phyloP scores from a whole-genome alignment of 169 alveolate species.

The Plasmodium billcollinsi region DNA sequence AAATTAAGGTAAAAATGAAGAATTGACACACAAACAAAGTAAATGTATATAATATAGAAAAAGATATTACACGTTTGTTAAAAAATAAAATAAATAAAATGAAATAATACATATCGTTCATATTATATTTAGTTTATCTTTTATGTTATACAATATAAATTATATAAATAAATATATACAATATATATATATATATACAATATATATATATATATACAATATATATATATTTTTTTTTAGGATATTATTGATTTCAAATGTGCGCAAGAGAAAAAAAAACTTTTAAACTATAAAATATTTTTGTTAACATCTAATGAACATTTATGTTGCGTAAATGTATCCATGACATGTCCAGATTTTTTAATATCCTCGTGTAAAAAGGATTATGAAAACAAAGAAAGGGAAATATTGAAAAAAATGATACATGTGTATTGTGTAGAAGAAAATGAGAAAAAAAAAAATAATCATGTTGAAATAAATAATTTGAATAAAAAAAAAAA shows the following conservation, averaged over 20 bases:
- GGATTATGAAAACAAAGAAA: conserved; percentile 54
- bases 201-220: not conserved
- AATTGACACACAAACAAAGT: not conserved
- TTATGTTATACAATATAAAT: not conserved
- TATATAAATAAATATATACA: not conserved
- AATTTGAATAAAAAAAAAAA: not conserved
- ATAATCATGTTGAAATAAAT: not conserved
- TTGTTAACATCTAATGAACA: conserved; percentile 61
- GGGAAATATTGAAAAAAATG: conserved; percentile 55
- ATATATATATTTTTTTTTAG: conserved; percentile 6
- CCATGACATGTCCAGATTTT: conserved; percentile 51
- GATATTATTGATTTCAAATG: conserved; percentile 35
- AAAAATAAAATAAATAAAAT: too few relatives aligned
- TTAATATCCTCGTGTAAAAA: conserved; percentile 32
- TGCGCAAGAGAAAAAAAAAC: conserved; percentile 21
- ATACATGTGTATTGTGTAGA: conserved; percentile 30
- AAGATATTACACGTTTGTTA: too few relatives aligned
- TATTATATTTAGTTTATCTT: too few relatives aligned
- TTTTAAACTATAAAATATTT: conserved; percentile 38
- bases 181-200: not conserved
- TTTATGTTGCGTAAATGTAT: conserved; percentile 60
- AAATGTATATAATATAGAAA: not conserved
- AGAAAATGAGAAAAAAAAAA: conserved; percentile 5
- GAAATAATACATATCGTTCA: too few relatives aligned
- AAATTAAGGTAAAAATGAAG: conserved; percentile 26